Percentiles rank a stretch among this genome's conserved stretches.
These are phyloP conservation scores for Rutstroemia sp. DNA, from an alignment of 2,329 filamentous ascomycete genomes.

Conservation along the genomic window DNA sequence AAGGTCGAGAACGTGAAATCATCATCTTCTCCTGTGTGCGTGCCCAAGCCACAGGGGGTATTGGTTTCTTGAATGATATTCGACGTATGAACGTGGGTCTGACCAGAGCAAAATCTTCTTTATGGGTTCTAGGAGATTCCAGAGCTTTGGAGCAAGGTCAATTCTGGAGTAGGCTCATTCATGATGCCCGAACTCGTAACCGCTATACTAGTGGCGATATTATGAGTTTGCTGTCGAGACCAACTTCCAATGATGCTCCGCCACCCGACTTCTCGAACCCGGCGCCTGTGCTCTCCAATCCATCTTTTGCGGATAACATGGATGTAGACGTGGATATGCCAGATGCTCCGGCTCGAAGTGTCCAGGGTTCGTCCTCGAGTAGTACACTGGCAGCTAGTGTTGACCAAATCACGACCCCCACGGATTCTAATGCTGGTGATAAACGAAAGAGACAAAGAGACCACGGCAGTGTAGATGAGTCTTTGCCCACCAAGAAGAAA, in stretches of 20 bases:
- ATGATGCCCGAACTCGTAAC: conserved; percentile 67
- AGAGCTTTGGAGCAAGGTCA: conserved; percentile 77
- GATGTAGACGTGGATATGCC: conserved; percentile 12
- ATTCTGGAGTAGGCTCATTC: conserved; percentile 83
- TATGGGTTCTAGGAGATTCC: conserved; percentile 95
- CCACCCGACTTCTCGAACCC: background rate
- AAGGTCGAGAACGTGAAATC: conserved; percentile 92
- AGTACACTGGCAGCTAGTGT: background rate
- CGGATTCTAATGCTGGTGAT: background rate
- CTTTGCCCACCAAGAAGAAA: conserved; percentile 9
- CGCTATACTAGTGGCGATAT: conserved; percentile 69
- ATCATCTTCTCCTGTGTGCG: conserved; percentile 99
- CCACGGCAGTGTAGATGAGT: background rate
- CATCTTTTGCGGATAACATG: no score
- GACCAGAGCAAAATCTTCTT: conserved; percentile 89
- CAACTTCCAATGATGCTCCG: conserved; percentile 26
- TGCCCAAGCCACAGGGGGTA: conserved; percentile 84
- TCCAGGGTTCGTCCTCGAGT: conserved; percentile 1
- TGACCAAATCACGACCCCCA: background rate
- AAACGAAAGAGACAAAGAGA: conserved; percentile 8
- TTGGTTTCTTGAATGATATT: conserved; percentile 97
- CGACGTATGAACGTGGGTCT: conserved; percentile 98
- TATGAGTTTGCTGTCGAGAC: conserved; percentile 43
- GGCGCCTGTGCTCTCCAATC: background rate
- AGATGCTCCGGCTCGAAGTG: conserved; percentile 8